These are phyloP conservation scores for Cutaneotrichosporon spelunceum DNA, from an alignment of 1,284 basidiomycete genomes.

Conservation along the genomic window DNA sequence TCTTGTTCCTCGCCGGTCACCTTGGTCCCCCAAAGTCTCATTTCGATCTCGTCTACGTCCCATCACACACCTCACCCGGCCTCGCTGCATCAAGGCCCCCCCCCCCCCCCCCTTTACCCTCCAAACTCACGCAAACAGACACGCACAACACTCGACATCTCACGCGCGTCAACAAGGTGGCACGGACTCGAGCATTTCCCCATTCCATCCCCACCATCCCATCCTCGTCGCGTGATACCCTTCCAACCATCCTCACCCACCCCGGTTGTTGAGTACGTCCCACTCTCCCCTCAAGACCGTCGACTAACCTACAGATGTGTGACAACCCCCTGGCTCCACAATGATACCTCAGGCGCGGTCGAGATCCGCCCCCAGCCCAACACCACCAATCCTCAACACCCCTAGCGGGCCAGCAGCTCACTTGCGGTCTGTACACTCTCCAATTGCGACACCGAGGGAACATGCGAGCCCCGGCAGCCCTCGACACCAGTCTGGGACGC, in stretches of 20 bases:
- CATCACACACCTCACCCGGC: not conserved
- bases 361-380: constrained; percentile 2
- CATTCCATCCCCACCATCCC: constrained; percentile 3
- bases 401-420: constrained; percentile 15
- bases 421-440: constrained; percentile 4
- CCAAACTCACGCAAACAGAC: not conserved
- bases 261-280: constrained; percentile 5
- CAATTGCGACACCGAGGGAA: constrained; percentile 16
- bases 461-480: constrained; percentile 27
- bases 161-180: constrained; percentile 5
- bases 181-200: constrained; percentile 2
- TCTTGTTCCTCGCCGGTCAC: not conserved
- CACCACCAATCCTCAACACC: constrained; percentile 16
- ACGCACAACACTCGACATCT: not conserved
- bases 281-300: not conserved
- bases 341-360: constrained; percentile 9
- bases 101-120: too few species aligned
- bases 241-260: not conserved
- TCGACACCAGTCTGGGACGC: constrained; percentile 24
- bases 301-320: constrained; percentile 11
- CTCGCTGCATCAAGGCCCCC: not conserved
- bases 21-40: not conserved
- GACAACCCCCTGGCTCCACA: constrained; percentile 9
- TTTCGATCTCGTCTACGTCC: too few species aligned
- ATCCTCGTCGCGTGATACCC: constrained; percentile 6